Percentiles rank a stretch among this genome's conserved stretches.
Evolutionary conservation across 2,329 filamentous ascomycete genomes (phyloP).

Genomic region (Westerdykella aurantiaca): DNA sequence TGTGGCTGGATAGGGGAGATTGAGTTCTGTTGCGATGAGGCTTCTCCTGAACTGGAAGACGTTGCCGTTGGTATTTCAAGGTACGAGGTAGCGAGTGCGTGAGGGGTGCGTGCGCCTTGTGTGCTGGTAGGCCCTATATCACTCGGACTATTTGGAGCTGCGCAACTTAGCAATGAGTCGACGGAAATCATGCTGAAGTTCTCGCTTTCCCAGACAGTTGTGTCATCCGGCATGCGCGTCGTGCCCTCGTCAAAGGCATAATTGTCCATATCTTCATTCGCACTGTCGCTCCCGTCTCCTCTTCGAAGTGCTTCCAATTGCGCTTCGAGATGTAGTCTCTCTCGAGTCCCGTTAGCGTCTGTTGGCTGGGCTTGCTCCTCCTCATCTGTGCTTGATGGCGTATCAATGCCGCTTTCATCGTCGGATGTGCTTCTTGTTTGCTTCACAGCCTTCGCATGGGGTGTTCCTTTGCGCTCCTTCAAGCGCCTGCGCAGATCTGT

Average conservation of each 20-base stretch:
- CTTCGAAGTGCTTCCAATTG: not conserved
- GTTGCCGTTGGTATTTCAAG: constrained; percentile 4
- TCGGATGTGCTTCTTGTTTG: constrained; percentile 10
- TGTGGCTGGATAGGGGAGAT: constrained; percentile 10
- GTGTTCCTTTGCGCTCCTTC: constrained; percentile 24
- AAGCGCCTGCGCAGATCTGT: constrained; percentile 12
- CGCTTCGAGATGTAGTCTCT: not conserved
- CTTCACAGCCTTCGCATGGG: constrained; percentile 17
- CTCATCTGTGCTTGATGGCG: constrained; percentile 22
- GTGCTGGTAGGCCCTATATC: constrained; percentile 8
- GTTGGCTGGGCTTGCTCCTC: not conserved
- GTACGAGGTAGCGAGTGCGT: constrained; percentile 12
- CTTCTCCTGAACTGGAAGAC: not conserved
- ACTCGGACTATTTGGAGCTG: constrained; percentile 22
- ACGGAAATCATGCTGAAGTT: constrained; percentile 49
- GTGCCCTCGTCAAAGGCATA: constrained; percentile 29
- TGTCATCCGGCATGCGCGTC: constrained; percentile 38
- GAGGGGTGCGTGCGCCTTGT: constrained; percentile 1
- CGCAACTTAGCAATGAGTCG: constrained; percentile 40
- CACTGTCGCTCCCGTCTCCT: not conserved
- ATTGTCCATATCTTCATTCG: constrained; percentile 15
- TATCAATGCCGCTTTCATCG: constrained; percentile 16
- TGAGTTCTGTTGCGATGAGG: constrained; percentile 1
- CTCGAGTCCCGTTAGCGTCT: not conserved
- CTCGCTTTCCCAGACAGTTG: constrained; percentile 45